Conservation (phyloP, 176 grass and related monocot species). For the Guadua angustifolia region DNA sequence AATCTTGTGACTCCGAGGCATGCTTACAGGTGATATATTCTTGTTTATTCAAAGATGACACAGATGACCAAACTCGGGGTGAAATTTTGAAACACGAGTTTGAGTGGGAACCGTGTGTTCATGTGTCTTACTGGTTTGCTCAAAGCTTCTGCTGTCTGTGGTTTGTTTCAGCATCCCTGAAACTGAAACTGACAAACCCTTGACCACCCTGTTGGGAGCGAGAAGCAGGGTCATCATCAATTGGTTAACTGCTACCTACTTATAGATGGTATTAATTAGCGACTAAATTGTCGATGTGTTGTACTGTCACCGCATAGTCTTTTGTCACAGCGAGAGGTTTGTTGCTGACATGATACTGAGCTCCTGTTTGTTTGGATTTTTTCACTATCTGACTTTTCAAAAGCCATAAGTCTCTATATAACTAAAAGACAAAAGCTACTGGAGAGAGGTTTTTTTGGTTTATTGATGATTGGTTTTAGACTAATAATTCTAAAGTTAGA, state of each 20-base stretch:
- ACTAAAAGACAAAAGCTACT: too few species aligned
- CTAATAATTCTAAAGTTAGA: too few species aligned
- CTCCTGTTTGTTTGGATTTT: too few species aligned
- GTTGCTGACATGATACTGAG: neutral
- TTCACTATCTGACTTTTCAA: too few species aligned
- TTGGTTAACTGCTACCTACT: neutral
- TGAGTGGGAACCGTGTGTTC: neutral
- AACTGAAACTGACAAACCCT: neutral
- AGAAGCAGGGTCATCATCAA: neutral
- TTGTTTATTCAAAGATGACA: conserved; percentile 1
- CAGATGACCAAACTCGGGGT: neutral
- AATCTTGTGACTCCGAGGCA: neutral
- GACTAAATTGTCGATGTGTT: neutral
- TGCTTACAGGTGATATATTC: neutral
- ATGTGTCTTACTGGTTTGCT: neutral
- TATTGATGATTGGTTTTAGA: too few species aligned
- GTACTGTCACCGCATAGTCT: neutral
- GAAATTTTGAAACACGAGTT: neutral
- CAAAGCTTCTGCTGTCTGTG: neutral
- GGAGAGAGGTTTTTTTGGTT: too few species aligned
- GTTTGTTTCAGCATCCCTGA: neutral
- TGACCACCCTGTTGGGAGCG: neutral
- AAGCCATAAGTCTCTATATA: too few species aligned
- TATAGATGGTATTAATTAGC: neutral
- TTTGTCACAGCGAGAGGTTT: neutral